Conservation (phyloP, 306 rosid genomes). For the Luffa acutangula region DNA sequence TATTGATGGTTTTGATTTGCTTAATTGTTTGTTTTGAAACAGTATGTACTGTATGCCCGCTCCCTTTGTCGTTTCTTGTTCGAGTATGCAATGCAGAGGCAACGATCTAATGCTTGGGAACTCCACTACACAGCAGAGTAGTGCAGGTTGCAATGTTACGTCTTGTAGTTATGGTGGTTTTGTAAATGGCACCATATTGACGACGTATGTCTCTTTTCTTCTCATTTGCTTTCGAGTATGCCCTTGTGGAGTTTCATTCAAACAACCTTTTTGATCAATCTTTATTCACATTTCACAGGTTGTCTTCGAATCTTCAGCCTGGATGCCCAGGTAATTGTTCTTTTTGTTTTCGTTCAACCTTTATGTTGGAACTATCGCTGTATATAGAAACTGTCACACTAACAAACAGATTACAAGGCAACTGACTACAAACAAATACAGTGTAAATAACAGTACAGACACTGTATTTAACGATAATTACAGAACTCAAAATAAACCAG, state of each 20-base stretch:
- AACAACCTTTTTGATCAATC: conserved; percentile 11
- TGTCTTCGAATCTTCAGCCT: conserved; percentile 74
- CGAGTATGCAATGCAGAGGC: conserved; percentile 88
- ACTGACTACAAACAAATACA: too few species aligned
- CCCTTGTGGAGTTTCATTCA: not conserved
- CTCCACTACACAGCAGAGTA: conserved; percentile 52
- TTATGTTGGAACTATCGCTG: too few species aligned
- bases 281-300: conserved; percentile 31
- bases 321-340: conserved; percentile 74
- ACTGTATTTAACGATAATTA: too few species aligned
- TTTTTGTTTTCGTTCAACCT: not conserved
- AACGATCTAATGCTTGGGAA: conserved; percentile 93
- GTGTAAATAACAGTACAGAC: too few species aligned
- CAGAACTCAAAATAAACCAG: too few species aligned
- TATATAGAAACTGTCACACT: too few species aligned
- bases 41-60: conserved; percentile 98
- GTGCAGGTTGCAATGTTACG: conserved; percentile 88
- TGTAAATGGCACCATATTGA: conserved; percentile 68
- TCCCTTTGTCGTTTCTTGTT: conserved; percentile 87
- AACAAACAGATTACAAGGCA: too few species aligned
- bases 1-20: not conserved
- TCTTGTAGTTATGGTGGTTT: conserved; percentile 76
- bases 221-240: not conserved
- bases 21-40: conserved; percentile 17
- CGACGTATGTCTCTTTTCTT: conserved; percentile 37